These are phyloP conservation scores for Coprinopsis cinerea DNA, from an alignment of 768 basidiomycete genomes.

Conservation along the genomic window DNA sequence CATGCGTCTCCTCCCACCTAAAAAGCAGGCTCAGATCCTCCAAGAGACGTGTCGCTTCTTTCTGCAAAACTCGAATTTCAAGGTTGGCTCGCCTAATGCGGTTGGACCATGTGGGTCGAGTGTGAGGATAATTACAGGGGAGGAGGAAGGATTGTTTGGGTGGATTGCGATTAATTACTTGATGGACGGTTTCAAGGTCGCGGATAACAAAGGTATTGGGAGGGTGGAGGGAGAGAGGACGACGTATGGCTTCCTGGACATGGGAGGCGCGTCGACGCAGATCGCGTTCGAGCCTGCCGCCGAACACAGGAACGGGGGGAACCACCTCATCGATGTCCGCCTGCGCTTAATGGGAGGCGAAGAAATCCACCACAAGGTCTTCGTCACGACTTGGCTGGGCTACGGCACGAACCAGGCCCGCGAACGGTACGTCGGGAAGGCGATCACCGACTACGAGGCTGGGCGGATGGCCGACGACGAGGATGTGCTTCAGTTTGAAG, in stretches of 20 bases:
- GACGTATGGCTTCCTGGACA: constrained; percentile 97
- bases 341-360: constrained; percentile 77
- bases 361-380: constrained; percentile 87
- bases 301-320: constrained; percentile 47
- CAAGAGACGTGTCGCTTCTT: constrained; percentile 74
- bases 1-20: constrained; percentile 79
- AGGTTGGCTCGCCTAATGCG: constrained; percentile 57
- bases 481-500: too few relatives aligned
- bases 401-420: constrained; percentile 98
- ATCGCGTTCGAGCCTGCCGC: constrained; percentile 91
- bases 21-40: constrained; percentile 69
- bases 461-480: constrained; percentile 24
- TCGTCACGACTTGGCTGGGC: constrained; percentile 97
- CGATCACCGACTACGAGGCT: constrained; percentile 52
- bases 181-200: constrained; percentile 85
- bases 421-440: constrained; percentile 79
- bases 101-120: constrained; percentile 87
- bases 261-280: constrained; percentile 99
- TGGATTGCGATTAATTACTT: constrained; percentile 99
- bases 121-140: constrained; percentile 91
- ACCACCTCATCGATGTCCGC: constrained; percentile 73
- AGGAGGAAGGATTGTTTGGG: constrained; percentile 96
- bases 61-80: constrained; percentile 68
- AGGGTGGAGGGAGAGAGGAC: too few relatives aligned
- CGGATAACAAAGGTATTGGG: too few relatives aligned